Evolutionary conservation across 1,284 basidiomycete species (phyloP), one percentile per base, ranked within the genome.

Genomic region (Rhizoctonia solani): DNA sequence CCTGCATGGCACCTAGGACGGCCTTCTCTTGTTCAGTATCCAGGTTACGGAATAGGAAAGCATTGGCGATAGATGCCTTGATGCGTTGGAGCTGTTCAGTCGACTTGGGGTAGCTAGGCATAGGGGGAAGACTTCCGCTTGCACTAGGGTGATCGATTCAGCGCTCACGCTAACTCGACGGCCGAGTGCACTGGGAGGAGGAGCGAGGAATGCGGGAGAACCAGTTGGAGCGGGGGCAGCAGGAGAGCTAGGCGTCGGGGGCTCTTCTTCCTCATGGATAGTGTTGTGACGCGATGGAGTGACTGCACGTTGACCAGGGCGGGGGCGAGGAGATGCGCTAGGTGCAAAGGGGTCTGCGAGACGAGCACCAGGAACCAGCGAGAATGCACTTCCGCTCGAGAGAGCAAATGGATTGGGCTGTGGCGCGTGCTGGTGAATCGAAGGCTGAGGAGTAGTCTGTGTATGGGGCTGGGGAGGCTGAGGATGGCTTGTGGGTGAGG

Each of bases 1-100:
- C 97, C 76, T 91, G 91, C 95, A 99, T 98, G 21, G 96, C 97
- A 69, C 90, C 90, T 25, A 99, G 81, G 16, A 97, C 95, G 52
- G 95, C 94, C 2, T 85, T 86, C 78, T 93, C 90, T 78, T 99
- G 96, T 74, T 98, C 96, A 74, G 95, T 92, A 73, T 98, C 95
- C 14, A 99, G 86, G 77, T 97, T 94, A 67, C 94, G 86, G 83
- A 99, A 99, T 69, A 98, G 86, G 74, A 99, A 91, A 78, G 97
- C 96, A 75, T 89, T 87, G 54, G 85, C 82, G 73, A 96, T 97
- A 52, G 93, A 92, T 1, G 85, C 80, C 74, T 89, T 89, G 79
- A 99, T 98, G 56, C 96, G 87, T 41, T 83, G 82, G 47, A 95
- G 82, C 78, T 99, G 97, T 72, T 93, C 89, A 3, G 85, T 80